Base-by-base conservation (phyloP, 805 yeast species). In the Hemisphaericaspora nanyangensis region DNA sequence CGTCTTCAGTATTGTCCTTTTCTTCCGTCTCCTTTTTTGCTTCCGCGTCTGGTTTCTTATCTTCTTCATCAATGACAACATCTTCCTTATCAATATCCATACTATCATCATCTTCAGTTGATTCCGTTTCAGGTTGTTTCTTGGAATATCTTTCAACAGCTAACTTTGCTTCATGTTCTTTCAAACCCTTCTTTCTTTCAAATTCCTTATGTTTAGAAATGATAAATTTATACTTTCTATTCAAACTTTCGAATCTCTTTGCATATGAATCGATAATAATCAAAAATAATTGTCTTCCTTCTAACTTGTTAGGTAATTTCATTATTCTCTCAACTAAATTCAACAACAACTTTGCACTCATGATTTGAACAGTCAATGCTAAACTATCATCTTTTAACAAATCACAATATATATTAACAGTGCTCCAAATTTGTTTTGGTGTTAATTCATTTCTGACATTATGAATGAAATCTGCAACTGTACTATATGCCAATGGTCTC, bases 381-480 rank as follows among this genome's bases (percentile, higher is more conserved):
- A 93, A 64, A 0, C 90, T 68, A 46, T 78, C 80, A 55, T 95
- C 98, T 49, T 84, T 83, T 45, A 93, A 65, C 49, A 88, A 80
- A 20, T 74, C 76, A 52, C 95, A 83, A 55, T 88, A 93, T 40
- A 87, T 82, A 31, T 73, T 76, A 4, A 95, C 91, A 0, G 96
- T 86, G 42, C 83, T 80, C 82, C 95, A 82, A 8, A 93, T 83
- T 55, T 88, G 96, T 29, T 77, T 79, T 2, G 90, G 77, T 1
- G 85, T 81, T 38, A 93, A 66, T 48, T 90, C 95, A 35, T 81
- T 76, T 49, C 97, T 79, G 3, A 91, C 91, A 54, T 87, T 88
- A 54, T 93, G 98, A 38, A 93, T 84, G 51, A 95, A 82, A 55
- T 93, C 99, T 0, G 99, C 98, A 35, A 93, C 91, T 11, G 95